Evolutionary conservation across 805 yeast species (phyloP), one percentile per base, ranked within the genome.

Genomic region (Schwanniomyces yamadae): DNA sequence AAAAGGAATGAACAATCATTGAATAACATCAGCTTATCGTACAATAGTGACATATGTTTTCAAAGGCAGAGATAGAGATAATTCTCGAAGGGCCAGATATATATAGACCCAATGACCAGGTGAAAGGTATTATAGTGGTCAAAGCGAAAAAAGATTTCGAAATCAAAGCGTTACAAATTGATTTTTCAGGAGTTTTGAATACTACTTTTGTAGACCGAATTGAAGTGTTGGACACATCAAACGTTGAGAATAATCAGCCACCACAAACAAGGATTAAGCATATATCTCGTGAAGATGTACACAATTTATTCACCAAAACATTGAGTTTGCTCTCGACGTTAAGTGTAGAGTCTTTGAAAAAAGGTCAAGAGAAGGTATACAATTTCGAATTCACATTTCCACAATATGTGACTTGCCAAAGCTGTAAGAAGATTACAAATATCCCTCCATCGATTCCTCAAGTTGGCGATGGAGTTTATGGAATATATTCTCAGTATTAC

Each of bases 301-400:
- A 33, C 13, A 12, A 24, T 17, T 26, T 33, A 3, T 20, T 33
- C 19, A 9, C 12, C 13, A 6, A 14, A 10, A 18, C n/a, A 5
- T 8, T 18, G 2, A 23, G 17, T 13, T 33, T 33, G 5, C 17
- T 11, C 10, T 25, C 31, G 4, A 12, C 29, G 12, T 15, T 33
- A 10, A 11, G 26, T 12, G 9, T 23, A 13, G 36, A 25, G 12
- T 18, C 13, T 11, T 18, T 33, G 13, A 11, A 3, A 5, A 15
- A 25, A 15, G 31, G 18, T 2, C 19, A 33, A 12, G 14, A 17
- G 15, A 25, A 26, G 14, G 21, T 6, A 18, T 33, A 17, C 13
- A n/a, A 12, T 25, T 33, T 33, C 15, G 23, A 25, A 10, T 25
- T 33, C 4, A 8, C 16, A 19, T 33, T 33, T 26, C 36, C 36